Percentiles rank a stretch among this genome's conserved stretches.
phyloP scores from a whole-genome alignment of 73 alveolate genomes.

The Tetrahymena borealis region DNA sequence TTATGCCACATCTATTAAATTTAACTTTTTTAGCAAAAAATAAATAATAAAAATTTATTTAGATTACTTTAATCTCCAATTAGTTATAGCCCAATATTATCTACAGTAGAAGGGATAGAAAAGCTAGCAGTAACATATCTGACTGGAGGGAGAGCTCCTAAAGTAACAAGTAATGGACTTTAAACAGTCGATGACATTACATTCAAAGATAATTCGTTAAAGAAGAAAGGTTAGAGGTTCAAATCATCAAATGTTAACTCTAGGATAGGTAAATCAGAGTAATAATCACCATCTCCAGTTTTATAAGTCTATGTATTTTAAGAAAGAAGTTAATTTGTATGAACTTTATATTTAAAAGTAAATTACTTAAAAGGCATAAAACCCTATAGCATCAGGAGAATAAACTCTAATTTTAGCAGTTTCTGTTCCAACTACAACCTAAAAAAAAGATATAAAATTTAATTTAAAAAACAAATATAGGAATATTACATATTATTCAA shows the following conservation, averaged over 20 bases:
- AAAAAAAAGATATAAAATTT: background rate
- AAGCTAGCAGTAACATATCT: background rate
- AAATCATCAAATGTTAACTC: background rate
- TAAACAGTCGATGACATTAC: background rate
- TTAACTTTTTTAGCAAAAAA: background rate
- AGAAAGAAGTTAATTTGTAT: background rate
- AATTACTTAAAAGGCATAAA: background rate
- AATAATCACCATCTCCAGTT: background rate
- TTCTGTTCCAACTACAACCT: background rate
- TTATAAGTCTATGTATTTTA: background rate
- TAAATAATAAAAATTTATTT: background rate
- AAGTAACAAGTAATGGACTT: background rate
- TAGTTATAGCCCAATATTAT: background rate
- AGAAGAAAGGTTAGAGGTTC: background rate
- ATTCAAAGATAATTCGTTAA: background rate
- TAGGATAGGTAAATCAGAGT: background rate
- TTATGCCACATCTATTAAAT: background rate
- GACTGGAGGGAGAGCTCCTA: background rate
- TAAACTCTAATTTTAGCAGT: background rate
- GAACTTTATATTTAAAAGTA: background rate
- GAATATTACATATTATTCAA: background rate
- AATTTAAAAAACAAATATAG: background rate
- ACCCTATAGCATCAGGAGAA: background rate
- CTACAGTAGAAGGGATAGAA: background rate
- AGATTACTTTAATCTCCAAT: background rate